Conservation (phyloP, 2,329 filamentous ascomycete genomes). For the Stemphylium vesicarium region DNA sequence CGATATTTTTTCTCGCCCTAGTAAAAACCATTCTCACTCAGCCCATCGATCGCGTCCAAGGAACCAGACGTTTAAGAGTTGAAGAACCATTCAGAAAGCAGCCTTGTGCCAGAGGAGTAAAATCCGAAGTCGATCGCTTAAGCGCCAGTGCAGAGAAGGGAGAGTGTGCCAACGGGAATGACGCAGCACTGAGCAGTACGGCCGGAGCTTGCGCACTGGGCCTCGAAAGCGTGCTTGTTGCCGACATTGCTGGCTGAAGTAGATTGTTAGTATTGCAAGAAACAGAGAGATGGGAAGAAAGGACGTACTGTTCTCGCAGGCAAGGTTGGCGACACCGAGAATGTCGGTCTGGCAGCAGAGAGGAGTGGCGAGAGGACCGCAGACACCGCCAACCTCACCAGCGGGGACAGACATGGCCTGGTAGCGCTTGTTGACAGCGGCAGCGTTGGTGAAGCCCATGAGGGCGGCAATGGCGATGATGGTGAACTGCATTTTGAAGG, state of each 20-base stretch:
- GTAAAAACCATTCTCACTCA: too few relatives aligned
- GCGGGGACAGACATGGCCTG: background rate
- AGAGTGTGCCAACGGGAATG: conserved; percentile 20
- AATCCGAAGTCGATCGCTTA: background rate
- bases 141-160: conserved; percentile 25
- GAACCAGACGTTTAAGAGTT: too few relatives aligned
- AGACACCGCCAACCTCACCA: conserved; percentile 12
- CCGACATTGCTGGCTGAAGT: conserved; percentile 14
- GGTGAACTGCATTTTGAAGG: conserved; percentile 20
- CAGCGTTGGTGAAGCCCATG: conserved; percentile 18
- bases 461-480: conserved; percentile 17
- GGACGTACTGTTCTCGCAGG: conserved; percentile 26
- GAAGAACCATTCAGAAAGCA: too few relatives aligned
- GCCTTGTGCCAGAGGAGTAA: background rate
- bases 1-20: too few relatives aligned
- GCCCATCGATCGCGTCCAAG: too few relatives aligned
- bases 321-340: conserved; percentile 22
- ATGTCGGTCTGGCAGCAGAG: conserved; percentile 29
- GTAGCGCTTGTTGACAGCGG: conserved; percentile 11
- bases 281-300: background rate
- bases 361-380: conserved; percentile 19
- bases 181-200: conserved; percentile 27
- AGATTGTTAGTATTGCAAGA: background rate
- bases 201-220: conserved; percentile 20
- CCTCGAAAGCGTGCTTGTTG: conserved; percentile 19